Percentiles rank a stretch among this genome's conserved stretches.
Evolutionary conservation across 2,329 filamentous ascomycete genomes (phyloP).

Genomic region (Hypoxylon sp.): DNA sequence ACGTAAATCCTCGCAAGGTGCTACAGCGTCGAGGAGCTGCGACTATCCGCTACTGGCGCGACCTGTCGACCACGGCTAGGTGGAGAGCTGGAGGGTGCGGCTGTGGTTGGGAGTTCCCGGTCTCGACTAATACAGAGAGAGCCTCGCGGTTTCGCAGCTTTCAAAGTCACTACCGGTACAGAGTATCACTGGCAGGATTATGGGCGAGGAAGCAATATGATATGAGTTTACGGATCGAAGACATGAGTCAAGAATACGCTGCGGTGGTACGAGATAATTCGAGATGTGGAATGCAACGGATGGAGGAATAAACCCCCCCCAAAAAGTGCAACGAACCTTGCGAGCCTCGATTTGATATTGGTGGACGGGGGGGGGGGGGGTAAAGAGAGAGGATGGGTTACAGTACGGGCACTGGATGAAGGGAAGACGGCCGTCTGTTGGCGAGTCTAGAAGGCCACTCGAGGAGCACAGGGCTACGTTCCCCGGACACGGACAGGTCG

Average conservation of each 20-base stretch:
- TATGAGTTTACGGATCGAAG: slow-evolving; percentile 20
- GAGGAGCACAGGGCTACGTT: slow-evolving; percentile 26
- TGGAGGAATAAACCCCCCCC: slow-evolving; percentile 6
- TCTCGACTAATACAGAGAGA: slow-evolving; percentile 10
- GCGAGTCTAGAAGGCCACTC: slow-evolving; percentile 30
- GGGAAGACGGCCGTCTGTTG: slow-evolving; percentile 30
- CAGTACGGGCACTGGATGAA: slow-evolving; percentile 29
- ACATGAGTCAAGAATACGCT: slow-evolving; percentile 23
- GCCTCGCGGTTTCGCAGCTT: slow-evolving; percentile 4
- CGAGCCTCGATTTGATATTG: slow-evolving; percentile 29
- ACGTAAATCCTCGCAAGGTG: slow-evolving; percentile 30
- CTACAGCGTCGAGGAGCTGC: slow-evolving; percentile 39
- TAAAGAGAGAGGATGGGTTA: slow-evolving; percentile 26
- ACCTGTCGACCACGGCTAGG: slow-evolving; percentile 15
- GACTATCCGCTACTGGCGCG: slow-evolving; percentile 34
- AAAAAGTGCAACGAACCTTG: slow-evolving; percentile 14
- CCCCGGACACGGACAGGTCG: slow-evolving; percentile 39
- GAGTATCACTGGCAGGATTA: slow-evolving; percentile 12
- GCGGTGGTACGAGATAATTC: slow-evolving; percentile 17
- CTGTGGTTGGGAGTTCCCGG: background rate
- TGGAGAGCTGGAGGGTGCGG: slow-evolving; percentile 4
- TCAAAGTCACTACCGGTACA: background rate
- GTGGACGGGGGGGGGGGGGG: slow-evolving; percentile 14
- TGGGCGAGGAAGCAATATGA: slow-evolving; percentile 17
- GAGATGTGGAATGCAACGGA: slow-evolving; percentile 24